A percentile compares a stretch with the other conserved stretches of the same genome.
phyloP scores from a whole-genome alignment of 1,284 basidiomycete species.

The Pseudozyma hubeiensis region DNA sequence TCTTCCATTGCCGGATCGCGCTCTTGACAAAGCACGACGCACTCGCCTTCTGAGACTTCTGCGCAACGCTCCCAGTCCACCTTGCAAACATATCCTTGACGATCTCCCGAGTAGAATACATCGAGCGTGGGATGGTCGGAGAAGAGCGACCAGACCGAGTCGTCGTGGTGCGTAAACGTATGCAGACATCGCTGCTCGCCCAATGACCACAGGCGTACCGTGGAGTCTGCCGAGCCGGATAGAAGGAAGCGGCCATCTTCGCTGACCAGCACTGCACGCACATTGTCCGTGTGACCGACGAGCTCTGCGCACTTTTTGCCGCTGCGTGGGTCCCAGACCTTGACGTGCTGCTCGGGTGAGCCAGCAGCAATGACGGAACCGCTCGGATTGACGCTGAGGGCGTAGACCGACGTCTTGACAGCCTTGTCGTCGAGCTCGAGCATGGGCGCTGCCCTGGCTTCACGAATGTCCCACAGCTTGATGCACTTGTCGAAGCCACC shows the following conservation, averaged over 20 bases:
- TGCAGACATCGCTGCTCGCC: conserved; percentile 89
- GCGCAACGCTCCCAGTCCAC: conserved; percentile 85
- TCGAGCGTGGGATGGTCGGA: conserved; percentile 89
- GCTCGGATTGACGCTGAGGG: conserved; percentile 73
- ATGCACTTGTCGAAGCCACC: conserved; percentile 94
- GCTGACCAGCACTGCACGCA: conserved; percentile 86
- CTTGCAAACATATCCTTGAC: conserved; percentile 86
- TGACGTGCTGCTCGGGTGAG: conserved; percentile 87
- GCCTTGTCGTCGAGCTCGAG: conserved; percentile 50
- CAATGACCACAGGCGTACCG: conserved; percentile 92
- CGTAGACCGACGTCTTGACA: conserved; percentile 65
- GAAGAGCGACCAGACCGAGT: conserved; percentile 92
- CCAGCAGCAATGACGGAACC: conserved; percentile 87
- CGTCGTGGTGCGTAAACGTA: conserved; percentile 94
- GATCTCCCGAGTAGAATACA: conserved; percentile 94
- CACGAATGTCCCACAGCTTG: conserved; percentile 81
- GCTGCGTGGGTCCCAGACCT: conserved; percentile 89
- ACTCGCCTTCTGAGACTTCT: conserved; percentile 88
- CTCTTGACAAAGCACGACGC: conserved; percentile 75
- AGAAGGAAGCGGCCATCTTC: conserved; percentile 83
- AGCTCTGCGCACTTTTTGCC: conserved; percentile 58
- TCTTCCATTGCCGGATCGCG: conserved; percentile 16
- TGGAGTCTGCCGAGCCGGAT: conserved; percentile 72
- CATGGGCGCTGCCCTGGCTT: conserved; percentile 59
- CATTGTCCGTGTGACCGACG: conserved; percentile 92